Conservation (phyloP, 176 grass and related monocot species). For the Oryza glaberrima region DNA sequence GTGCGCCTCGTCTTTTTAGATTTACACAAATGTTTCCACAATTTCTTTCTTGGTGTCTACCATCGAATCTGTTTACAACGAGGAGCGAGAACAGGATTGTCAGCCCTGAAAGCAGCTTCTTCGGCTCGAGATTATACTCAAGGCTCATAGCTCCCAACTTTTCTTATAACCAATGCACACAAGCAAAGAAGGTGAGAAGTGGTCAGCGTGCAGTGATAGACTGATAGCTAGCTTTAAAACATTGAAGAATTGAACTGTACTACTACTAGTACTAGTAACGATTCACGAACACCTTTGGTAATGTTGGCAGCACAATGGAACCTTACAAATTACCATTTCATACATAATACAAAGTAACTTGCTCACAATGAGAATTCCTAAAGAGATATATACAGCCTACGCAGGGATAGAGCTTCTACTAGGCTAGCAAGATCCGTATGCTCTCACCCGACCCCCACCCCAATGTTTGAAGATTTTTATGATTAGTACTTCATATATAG, state of each 20-base stretch:
- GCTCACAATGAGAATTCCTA: neutral
- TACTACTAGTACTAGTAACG: too few relatives aligned
- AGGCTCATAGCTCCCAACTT: conserved; percentile 11
- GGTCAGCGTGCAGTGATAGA: neutral
- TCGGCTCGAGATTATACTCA: neutral
- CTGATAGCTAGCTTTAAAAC: neutral
- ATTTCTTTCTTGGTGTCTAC: neutral
- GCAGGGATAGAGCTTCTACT: neutral
- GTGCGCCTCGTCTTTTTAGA: too few relatives aligned
- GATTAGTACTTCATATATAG: neutral
- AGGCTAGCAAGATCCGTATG: neutral
- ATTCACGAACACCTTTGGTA: neutral
- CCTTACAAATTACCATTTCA: neutral
- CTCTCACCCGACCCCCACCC: neutral
- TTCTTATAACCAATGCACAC: neutral
- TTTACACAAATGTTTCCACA: neutral
- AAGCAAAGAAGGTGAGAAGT: conserved; percentile 2
- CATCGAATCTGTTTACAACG: neutral
- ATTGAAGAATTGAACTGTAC: neutral
- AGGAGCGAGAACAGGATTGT: neutral
- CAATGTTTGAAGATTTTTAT: neutral
- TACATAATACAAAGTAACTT: neutral
- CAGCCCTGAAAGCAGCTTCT: neutral
- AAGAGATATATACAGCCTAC: neutral
- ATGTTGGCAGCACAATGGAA: neutral